Base-by-base conservation (phyloP, 148 eudicot genomes). In the Rhododendron molle region DNA sequence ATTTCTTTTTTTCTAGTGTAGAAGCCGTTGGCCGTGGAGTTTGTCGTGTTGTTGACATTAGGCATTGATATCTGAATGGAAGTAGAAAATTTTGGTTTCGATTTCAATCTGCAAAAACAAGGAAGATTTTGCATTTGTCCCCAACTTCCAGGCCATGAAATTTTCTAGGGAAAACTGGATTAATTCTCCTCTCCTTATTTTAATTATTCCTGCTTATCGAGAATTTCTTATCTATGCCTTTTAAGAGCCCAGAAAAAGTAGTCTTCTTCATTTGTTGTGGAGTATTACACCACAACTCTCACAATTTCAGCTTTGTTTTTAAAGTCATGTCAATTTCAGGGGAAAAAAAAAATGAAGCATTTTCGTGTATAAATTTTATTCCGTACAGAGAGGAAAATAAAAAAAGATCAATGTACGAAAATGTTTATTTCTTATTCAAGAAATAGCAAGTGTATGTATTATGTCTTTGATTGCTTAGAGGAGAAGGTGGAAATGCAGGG, bases 301-400 rank as follows among this genome's bases (percentile, higher is more conserved):
- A 10, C 52, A 0, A 49, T 49, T 49, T 52, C 56, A 0, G 56
- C 43, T 38, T 40, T 40, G 1, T 40, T 40, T 40, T 40, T 6
- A 40, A 52, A 52, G 18, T 52, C 56, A 3, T 52, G 56, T 56
- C 62, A 18, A 56, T 18, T 56, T 18, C 23, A 16, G 3, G 6
- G 7, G 2, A 18, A 18, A 16, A 18, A 16, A 16, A 56, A 0
- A 56, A 56, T 56, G 43, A 38, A 38, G 58, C 58, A 3, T 54
- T 54, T 54, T 54, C 60, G 0, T 54, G 0, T 9, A 9, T 58
- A 62, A 8, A 62, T 21, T 58, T 58, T 23, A 60, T 60, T 60
- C 26, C 0, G 1, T n/a, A 0, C 10, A 65, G 14, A 62, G 0
- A 62, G 0, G n/a, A n/a, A 10, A 1, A n/a, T 0, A 9, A 65